Evolutionary conservation across 306 rosid genomes (phyloP).

Genomic region (Lathyrus oleraceus): DNA sequence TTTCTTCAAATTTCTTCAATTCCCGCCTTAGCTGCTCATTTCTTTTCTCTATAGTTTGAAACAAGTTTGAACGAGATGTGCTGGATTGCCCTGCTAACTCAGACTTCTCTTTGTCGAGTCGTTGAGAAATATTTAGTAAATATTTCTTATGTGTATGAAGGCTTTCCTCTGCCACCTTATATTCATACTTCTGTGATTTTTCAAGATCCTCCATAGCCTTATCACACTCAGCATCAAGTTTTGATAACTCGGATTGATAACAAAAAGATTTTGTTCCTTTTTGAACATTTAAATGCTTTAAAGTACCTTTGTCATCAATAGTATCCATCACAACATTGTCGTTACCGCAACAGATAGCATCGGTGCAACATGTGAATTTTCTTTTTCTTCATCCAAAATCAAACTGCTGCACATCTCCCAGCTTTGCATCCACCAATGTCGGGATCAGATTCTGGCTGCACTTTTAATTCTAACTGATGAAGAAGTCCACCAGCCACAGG

Average conservation of each 20-base stretch:
- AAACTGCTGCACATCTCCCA: conserved; percentile 52
- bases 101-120: conserved; percentile 56
- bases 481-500: conserved; percentile 35
- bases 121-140: conserved; percentile 54
- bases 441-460: conserved; percentile 37
- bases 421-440: conserved; percentile 58
- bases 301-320: conserved; percentile 17
- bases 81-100: conserved; percentile 42
- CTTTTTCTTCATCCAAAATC: conserved; percentile 37
- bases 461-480: conserved; percentile 21
- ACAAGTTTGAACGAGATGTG: conserved; percentile 39
- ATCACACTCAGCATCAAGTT: conserved; percentile 50
- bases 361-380: conserved; percentile 42
- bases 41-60: conserved; percentile 43
- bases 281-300: background rate
- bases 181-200: conserved; percentile 63
- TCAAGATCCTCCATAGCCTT: conserved; percentile 49
- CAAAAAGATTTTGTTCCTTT: conserved; percentile 33
- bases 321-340: conserved; percentile 29
- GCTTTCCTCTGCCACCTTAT: conserved; percentile 53
- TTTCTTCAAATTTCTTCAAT: conserved; percentile 52
- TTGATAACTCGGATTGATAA: conserved; percentile 40
- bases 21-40: conserved; percentile 57
- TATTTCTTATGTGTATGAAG: conserved; percentile 53
- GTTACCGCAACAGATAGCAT: conserved; percentile 67